A percentile compares a stretch with the other conserved stretches of the same genome.
Evolutionary conservation across 306 rosid species (phyloP).

Genomic region (Canavalia ensiformis): DNA sequence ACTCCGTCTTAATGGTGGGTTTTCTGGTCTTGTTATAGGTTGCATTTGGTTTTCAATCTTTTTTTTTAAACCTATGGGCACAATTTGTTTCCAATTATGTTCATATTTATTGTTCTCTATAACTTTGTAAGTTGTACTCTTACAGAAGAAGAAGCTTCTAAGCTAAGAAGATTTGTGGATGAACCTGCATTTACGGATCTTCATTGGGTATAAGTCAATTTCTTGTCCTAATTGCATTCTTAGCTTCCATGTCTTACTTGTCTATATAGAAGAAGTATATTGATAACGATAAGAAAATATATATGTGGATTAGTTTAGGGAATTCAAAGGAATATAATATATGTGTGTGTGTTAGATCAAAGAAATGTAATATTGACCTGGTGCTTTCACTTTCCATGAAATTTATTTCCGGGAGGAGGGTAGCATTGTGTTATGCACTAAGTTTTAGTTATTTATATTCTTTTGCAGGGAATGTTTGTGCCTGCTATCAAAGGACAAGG

Average conservation of each 20-base stretch:
- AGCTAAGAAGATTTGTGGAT: slow-evolving; percentile 76
- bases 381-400: not conserved
- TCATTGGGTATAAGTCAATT: slow-evolving; percentile 82
- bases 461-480: slow-evolving; percentile 87
- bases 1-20: slow-evolving; percentile 80
- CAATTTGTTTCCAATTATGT: not conserved
- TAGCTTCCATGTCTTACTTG: slow-evolving; percentile 10
- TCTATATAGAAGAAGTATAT: slow-evolving; percentile 8
- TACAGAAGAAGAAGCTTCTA: slow-evolving; percentile 85
- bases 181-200: slow-evolving; percentile 92
- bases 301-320: slow-evolving; percentile 12
- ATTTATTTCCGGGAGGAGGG: not conserved
- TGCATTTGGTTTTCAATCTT: slow-evolving; percentile 37
- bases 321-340: not conserved
- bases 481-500: slow-evolving; percentile 92
- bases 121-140: slow-evolving; percentile 25
- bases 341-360: slow-evolving; percentile 22
- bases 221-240: slow-evolving; percentile 31
- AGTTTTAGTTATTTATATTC: slow-evolving; percentile 38
- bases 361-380: slow-evolving; percentile 7
- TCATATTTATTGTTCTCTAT: slow-evolving; percentile 34
- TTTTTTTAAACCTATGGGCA: not conserved
- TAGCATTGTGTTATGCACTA: slow-evolving; percentile 20
- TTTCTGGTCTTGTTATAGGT: slow-evolving; percentile 7
- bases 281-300: not conserved